phyloP scores from a whole-genome alignment of 2,329 filamentous ascomycete species.

The Neopestalotiopsis rosae region DNA sequence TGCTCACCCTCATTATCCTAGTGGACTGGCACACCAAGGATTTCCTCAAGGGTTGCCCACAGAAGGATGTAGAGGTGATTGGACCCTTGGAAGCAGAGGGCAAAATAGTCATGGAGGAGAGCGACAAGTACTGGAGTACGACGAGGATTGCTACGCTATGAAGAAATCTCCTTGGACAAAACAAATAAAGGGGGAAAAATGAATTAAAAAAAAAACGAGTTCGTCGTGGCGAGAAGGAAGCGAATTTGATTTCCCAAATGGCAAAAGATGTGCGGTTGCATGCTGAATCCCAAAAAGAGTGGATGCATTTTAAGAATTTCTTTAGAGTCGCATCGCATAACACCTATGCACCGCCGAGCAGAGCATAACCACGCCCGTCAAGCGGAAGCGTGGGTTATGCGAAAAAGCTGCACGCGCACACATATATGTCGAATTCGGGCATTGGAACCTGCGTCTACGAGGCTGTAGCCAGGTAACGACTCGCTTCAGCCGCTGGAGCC shows the following conservation, averaged over 20 bases:
- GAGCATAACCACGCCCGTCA: not conserved
- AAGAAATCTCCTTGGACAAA: not conserved
- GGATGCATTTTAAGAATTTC: not conserved
- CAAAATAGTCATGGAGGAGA: constrained; percentile 48
- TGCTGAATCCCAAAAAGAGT: not conserved
- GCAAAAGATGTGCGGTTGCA: not conserved
- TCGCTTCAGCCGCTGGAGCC: not conserved
- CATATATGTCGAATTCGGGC: not conserved
- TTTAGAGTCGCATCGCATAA: not conserved
- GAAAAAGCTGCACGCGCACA: not conserved
- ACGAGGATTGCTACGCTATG: constrained; percentile 27
- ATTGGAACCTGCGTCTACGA: not conserved
- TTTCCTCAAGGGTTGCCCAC: constrained; percentile 48
- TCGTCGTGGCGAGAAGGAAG: not conserved
- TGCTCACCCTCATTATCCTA: constrained; percentile 20
- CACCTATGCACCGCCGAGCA: not conserved
- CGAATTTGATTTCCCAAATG: not conserved
- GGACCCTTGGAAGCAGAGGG: constrained; percentile 53
- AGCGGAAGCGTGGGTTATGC: not conserved
- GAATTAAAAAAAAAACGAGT: not conserved
- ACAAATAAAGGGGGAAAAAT: not conserved
- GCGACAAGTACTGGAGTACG: constrained; percentile 49
- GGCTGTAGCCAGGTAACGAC: not conserved
- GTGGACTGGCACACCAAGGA: constrained; percentile 53
- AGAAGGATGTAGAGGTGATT: constrained; percentile 54